A percentile compares a stretch with the other conserved stretches of the same genome.
These are phyloP conservation scores for Thraustochytrium sp. DNA, from an alignment of 352 stramenopile species.

Conservation along the genomic window DNA sequence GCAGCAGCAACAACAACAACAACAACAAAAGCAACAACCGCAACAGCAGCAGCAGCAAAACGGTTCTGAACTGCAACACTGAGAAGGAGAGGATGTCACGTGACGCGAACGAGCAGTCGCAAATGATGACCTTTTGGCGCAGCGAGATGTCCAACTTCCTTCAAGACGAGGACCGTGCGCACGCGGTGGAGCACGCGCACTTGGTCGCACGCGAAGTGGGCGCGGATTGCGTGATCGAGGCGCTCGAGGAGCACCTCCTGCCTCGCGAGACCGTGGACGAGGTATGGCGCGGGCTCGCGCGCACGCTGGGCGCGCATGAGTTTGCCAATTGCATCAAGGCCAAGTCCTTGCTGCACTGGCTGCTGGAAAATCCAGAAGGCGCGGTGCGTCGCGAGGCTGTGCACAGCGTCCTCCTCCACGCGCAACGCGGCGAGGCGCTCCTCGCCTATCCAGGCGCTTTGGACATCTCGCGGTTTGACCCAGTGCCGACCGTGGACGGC, in stretches of 20 bases:
- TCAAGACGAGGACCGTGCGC: neutral
- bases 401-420: neutral
- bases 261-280: conserved; percentile 3
- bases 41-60: too few species aligned
- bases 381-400: neutral
- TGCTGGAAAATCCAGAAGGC: conserved; percentile 9
- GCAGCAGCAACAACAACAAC: too few species aligned
- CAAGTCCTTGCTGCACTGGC: neutral
- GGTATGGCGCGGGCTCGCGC: neutral
- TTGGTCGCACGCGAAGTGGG: conserved; percentile 21
- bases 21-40: too few species aligned
- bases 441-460: neutral
- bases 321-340: neutral
- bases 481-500: neutral
- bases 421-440: conserved; percentile 2
- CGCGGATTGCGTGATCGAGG: neutral
- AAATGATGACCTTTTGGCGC: neutral
- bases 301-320: neutral
- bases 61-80: neutral
- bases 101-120: neutral
- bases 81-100: neutral
- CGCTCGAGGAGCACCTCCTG: neutral
- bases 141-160: neutral
- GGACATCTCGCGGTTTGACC: neutral
- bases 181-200: neutral